Conservation (phyloP, 2,329 filamentous ascomycete species). For the Fonsecaea pugnacius region DNA sequence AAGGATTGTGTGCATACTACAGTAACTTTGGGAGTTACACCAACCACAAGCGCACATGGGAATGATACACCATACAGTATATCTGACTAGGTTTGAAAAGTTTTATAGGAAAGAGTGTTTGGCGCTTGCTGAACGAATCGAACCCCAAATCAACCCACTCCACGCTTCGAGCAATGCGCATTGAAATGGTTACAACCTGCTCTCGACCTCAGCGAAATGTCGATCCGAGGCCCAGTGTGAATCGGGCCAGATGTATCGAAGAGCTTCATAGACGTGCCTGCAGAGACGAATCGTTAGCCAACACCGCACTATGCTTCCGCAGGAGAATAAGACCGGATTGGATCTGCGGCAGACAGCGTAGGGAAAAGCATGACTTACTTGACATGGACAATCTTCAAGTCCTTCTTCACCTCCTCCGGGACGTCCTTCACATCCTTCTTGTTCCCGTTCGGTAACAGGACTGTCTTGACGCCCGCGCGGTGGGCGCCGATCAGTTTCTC, state of each 20-base stretch:
- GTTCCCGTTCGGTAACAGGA: slow-evolving; percentile 84
- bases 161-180: not conserved
- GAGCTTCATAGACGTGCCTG: slow-evolving; percentile 92
- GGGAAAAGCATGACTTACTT: slow-evolving; percentile 61
- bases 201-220: slow-evolving; percentile 72
- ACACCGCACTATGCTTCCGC: slow-evolving; percentile 10
- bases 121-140: not conserved
- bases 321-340: slow-evolving; percentile 27
- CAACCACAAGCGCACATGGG: not conserved
- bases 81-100: not conserved
- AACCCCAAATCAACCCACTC: not conserved
- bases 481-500: slow-evolving; percentile 97
- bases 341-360: not conserved
- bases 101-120: not conserved
- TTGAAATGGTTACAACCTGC: slow-evolving; percentile 60
- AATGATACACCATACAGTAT: not conserved
- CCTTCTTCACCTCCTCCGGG: slow-evolving; percentile 84
- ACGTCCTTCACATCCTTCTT: slow-evolving; percentile 90
- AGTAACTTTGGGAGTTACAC: not conserved
- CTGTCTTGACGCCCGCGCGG: slow-evolving; percentile 90
- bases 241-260: slow-evolving; percentile 90
- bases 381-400: slow-evolving; percentile 86
- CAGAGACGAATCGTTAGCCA: slow-evolving; percentile 16
- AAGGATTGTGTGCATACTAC: not conserved
- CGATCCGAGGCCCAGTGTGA: slow-evolving; percentile 78